These are phyloP conservation scores for Capronia coronata DNA, from an alignment of 2,329 filamentous ascomycete genomes.

Conservation along the genomic window DNA sequence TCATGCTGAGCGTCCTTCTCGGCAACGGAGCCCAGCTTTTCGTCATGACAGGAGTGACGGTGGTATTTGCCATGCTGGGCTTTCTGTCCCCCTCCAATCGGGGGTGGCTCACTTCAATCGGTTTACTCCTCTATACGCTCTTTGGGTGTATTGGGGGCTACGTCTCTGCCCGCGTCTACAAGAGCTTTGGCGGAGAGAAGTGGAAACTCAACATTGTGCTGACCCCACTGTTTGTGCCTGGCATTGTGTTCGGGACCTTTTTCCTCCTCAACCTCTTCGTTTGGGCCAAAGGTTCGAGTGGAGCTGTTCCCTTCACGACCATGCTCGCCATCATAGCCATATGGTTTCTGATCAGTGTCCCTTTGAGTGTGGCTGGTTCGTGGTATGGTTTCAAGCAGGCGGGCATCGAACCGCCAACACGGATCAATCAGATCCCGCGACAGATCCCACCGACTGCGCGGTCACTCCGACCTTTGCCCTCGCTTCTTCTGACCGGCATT, in stretches of 20 bases:
- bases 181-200: constrained; percentile 80
- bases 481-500: constrained; percentile 84
- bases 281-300: constrained; percentile 86
- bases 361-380: constrained; percentile 79
- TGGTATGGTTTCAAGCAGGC: constrained; percentile 83
- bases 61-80: constrained; percentile 84
- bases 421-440: constrained; percentile 94
- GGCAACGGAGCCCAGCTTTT: constrained; percentile 95
- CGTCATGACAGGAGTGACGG: constrained; percentile 93
- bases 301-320: constrained; percentile 90
- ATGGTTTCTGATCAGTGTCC: constrained; percentile 95
- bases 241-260: constrained; percentile 77
- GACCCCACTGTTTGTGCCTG: constrained; percentile 79
- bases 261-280: constrained; percentile 95
- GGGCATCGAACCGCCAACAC: constrained; percentile 70
- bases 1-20: constrained; percentile 78
- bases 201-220: constrained; percentile 92
- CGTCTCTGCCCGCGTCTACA: constrained; percentile 83
- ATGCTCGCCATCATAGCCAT: constrained; percentile 91
- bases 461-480: constrained; percentile 80
- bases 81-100: constrained; percentile 95
- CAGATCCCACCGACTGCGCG: constrained; percentile 82
- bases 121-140: constrained; percentile 86
- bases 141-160: constrained; percentile 93
- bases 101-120: constrained; percentile 85